A percentile compares a stretch with the other conserved stretches of the same genome.
Conservation (phyloP, 371 early-diverging fungal species). For the Rhizopus stolonifer region DNA sequence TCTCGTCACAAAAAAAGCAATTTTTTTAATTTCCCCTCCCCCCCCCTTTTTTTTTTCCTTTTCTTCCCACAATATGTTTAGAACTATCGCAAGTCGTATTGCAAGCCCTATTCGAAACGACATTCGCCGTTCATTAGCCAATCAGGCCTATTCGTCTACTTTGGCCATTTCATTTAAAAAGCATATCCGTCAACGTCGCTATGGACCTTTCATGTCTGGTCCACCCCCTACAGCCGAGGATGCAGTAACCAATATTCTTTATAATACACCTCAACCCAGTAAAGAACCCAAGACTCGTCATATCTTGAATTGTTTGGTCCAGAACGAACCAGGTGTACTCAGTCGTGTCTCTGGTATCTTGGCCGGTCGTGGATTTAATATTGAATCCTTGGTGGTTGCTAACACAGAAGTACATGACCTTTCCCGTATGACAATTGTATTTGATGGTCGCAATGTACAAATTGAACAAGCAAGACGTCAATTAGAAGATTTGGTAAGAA, state of each 20-base stretch:
- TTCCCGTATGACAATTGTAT: slow-evolving; percentile 92
- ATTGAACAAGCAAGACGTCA: slow-evolving; percentile 93
- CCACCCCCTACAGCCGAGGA: slow-evolving; percentile 69
- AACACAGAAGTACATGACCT: slow-evolving; percentile 93
- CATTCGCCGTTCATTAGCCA: neutral
- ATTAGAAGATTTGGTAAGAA: slow-evolving; percentile 84
- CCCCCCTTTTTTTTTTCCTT: slow-evolving; percentile 5
- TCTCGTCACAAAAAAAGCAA: slow-evolving; percentile 15
- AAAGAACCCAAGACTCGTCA: slow-evolving; percentile 66
- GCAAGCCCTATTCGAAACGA: slow-evolving; percentile 5
- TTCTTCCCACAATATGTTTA: slow-evolving; percentile 5
- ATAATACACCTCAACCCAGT: slow-evolving; percentile 79
- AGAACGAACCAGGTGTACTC: slow-evolving; percentile 95
- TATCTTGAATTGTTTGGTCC: slow-evolving; percentile 90
- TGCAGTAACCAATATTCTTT: slow-evolving; percentile 88
- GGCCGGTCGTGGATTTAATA: slow-evolving; percentile 96
- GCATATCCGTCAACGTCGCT: slow-evolving; percentile 56
- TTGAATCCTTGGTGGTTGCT: slow-evolving; percentile 93
- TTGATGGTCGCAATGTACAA: slow-evolving; percentile 80
- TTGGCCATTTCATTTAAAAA: slow-evolving; percentile 60
- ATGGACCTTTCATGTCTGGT: slow-evolving; percentile 43
- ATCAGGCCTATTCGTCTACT: slow-evolving; percentile 36
- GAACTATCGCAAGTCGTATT: slow-evolving; percentile 16
- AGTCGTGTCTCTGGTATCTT: slow-evolving; percentile 89
- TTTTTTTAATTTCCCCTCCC: neutral